Evolutionary conservation across 345 rosid species (phyloP), one percentile per base, ranked within the genome.

Genomic region (Nephelium lappaceum): DNA sequence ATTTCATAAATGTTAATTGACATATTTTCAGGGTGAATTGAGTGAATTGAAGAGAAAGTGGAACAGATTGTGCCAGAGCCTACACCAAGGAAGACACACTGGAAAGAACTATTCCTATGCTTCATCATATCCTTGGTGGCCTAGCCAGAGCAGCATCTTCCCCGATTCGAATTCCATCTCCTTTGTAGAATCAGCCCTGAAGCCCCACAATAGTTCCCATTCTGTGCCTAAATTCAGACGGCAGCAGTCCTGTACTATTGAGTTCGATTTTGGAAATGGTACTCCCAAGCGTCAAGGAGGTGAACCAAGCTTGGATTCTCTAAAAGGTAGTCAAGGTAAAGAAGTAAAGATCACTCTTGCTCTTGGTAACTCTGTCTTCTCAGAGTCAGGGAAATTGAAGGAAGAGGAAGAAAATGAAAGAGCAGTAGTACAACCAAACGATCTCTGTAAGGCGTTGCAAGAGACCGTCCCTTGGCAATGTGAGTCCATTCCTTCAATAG

Each of bases 381-480:
- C 87, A 45, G 90, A 81, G 79, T 70, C 74, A 53, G 86, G 77
- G 72, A 85, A 84, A 66, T 71, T 70, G 60, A 84, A 79, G 27
- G 84, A 81, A 73, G 79, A 80, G 36, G 36, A 31, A 64, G 65
- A 70, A 45, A 60, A 51, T 57, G 85, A 79, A 69, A 72, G 31
- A 68, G 55, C n/a, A 18, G 45, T 45, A 14, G 41, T 41, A 14
- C 41, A n/a, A 51, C 41, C 71, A 58, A 79, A 53, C 16, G 69
- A 81, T 43, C 66, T 93, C 63, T 71, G 73, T 19, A 80, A 84
- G 78, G 53, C 83, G 78, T 84, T 95, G 77, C 87, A 83, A 60
- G 90, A 90, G 79, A 92, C 86, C 72, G 86, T 93, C 42, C 91
- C 97, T 27, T 93, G 97, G 97, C 97, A 95, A 79, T 85, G 61